These are phyloP conservation scores for Irpex sp. DNA, from an alignment of 1,284 basidiomycete genomes.

Conservation along the genomic window DNA sequence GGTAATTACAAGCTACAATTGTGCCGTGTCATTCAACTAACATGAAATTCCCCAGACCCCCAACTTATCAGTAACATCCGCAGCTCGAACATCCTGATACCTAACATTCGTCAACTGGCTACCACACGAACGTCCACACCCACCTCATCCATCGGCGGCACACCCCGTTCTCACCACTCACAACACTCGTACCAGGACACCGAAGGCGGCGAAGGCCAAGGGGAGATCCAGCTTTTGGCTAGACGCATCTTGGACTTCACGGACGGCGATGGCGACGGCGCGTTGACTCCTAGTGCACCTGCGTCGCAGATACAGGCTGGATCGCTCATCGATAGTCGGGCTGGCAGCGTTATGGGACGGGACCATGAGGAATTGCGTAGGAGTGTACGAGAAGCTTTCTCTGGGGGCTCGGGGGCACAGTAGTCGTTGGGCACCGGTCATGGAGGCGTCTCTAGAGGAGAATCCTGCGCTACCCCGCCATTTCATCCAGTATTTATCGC, in stretches of 20 bases:
- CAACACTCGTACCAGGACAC: conserved; percentile 83
- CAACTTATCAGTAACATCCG: conserved; percentile 92
- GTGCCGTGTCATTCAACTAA: conserved; percentile 10
- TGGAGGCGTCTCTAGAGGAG: not conserved
- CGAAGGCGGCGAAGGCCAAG: conserved; percentile 84
- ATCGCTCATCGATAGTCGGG: conserved; percentile 45
- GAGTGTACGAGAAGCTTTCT: conserved; percentile 84
- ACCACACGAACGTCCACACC: conserved; percentile 79
- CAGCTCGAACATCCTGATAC: conserved; percentile 81
- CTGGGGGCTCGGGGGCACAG: conserved; percentile 37
- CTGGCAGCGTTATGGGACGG: conserved; percentile 62
- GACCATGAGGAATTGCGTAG: conserved; percentile 83
- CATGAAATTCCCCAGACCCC: conserved; percentile 64
- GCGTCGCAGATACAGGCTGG: conserved; percentile 74
- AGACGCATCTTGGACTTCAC: conserved; percentile 89
- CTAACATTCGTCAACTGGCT: conserved; percentile 88
- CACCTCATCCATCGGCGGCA: conserved; percentile 73
- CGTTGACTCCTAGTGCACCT: conserved; percentile 65
- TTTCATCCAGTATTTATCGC: not conserved
- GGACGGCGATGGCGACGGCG: conserved; percentile 74
- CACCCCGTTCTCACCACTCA: conserved; percentile 80
- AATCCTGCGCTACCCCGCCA: not conserved
- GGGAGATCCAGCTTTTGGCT: conserved; percentile 89
- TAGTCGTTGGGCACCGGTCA: conserved; percentile 15
- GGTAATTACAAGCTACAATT: conserved; percentile 51